Evolutionary conservation across 2,329 filamentous ascomycete species (phyloP), one percentile per base, ranked within the genome.

Genomic region (Cladosporium sp.): DNA sequence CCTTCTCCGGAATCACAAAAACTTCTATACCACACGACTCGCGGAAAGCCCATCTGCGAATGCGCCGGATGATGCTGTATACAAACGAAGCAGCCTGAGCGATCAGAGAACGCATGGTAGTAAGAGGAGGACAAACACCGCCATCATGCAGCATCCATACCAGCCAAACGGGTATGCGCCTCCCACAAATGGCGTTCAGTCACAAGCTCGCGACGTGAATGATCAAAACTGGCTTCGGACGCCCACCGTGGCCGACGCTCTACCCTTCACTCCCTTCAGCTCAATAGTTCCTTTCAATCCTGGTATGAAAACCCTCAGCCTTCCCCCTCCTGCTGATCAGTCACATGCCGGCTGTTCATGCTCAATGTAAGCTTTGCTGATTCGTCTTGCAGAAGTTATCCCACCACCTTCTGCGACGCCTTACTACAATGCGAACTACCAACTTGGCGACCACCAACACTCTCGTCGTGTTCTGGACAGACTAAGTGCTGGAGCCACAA

Each of bases 251-350:
- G 79, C 85, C 50, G 86, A 93, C 63, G 87, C 87, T 25, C 74
- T 93, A 39, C 85, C 86, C n/a, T 91, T 84, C 69, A 88, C 87
- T 45, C 88, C 88, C 19, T 84, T 92, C 64, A 87, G 84, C 42
- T 89, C 86, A 3, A 85, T 91, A 42, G 78, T 88, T 46, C 87
- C 88, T 2, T 88, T 92, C 67, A 81, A 86, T 66, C 79, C 86
- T 57, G 83, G 88, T 90, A 69, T 15, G 45, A 12, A 12, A 16
- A 12, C 2, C 1, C 13, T n/a, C 13, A 16, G 11, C 22, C 29
- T 19, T 36, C 33, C 25, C 22, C 12, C 27, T 48, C 25, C 29
- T 16, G 16, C 4, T 8, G 27, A 39, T 13, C 27, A 13, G 11
- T 48, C 45, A 40, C 45, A 40, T 48, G 48, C 32, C 20, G 5